phyloP scores from a whole-genome alignment of 441 rosid species.

The Croton setiger region DNA sequence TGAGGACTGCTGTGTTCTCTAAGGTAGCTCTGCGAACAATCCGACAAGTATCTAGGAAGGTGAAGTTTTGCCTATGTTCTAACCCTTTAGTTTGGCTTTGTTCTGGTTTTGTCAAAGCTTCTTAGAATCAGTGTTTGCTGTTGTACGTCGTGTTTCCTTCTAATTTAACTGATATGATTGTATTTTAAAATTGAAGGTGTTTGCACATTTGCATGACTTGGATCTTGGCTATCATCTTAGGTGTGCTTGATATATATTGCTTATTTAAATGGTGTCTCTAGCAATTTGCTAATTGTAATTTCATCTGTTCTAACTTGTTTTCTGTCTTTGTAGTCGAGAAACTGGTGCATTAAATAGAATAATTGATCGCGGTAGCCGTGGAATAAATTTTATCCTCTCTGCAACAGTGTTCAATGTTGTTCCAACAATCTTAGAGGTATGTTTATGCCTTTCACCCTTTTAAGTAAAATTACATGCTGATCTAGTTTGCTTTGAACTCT shows the following conservation, averaged over 20 bases:
- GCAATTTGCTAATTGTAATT: slow-evolving; percentile 7
- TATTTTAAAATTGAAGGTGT: slow-evolving; percentile 47
- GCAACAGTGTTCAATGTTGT: slow-evolving; percentile 87
- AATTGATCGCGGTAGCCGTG: slow-evolving; percentile 94
- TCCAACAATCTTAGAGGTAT: slow-evolving; percentile 91
- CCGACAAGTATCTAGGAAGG: slow-evolving; percentile 83
- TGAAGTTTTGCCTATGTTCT: slow-evolving; percentile 17
- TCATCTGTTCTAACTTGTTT: slow-evolving; percentile 23
- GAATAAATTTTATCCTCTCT: slow-evolving; percentile 80
- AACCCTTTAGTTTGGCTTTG: not conserved
- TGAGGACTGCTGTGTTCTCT: slow-evolving; percentile 87
- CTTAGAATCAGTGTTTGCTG: not conserved
- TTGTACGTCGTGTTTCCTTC: not conserved
- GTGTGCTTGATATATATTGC: slow-evolving; percentile 22
- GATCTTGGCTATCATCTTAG: slow-evolving; percentile 88
- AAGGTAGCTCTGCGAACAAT: slow-evolving; percentile 84
- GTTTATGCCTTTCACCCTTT: slow-evolving; percentile 19
- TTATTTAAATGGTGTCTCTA: slow-evolving; percentile 11
- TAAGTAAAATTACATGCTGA: slow-evolving; percentile 16
- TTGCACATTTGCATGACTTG: slow-evolving; percentile 80
- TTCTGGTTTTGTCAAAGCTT: not conserved
- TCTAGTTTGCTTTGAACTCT: slow-evolving; percentile 9
- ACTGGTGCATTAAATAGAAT: slow-evolving; percentile 84
- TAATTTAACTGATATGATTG: not conserved
- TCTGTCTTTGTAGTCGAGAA: slow-evolving; percentile 65